These are phyloP conservation scores for Mimosa bimucronata DNA, from an alignment of 306 rosid genomes.

Conservation along the genomic window DNA sequence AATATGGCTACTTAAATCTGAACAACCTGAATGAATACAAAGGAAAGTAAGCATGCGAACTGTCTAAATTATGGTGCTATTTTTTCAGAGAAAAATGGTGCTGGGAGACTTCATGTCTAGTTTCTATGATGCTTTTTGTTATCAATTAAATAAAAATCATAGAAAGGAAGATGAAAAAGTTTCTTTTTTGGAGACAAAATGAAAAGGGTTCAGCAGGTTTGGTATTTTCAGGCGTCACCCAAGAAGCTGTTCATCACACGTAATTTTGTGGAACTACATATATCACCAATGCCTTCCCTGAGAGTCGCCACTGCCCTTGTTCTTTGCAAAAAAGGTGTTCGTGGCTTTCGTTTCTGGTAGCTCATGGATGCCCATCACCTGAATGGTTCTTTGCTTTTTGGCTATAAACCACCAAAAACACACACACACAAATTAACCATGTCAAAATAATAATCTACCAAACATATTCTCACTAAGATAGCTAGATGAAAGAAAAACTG, in stretches of 20 bases:
- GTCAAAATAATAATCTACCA: conserved; percentile 22
- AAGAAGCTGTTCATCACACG: conserved; percentile 22
- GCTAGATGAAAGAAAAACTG: not conserved
- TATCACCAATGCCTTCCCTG: conserved; percentile 75
- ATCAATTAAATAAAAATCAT: conserved; percentile 16
- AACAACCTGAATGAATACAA: no score
- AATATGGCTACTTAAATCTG: no score
- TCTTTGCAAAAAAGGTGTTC: conserved; percentile 70
- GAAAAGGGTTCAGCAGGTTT: not conserved
- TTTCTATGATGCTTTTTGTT: conserved; percentile 7
- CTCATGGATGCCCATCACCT: conserved; percentile 90
- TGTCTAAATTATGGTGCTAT: not conserved
- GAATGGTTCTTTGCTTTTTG: conserved; percentile 85
- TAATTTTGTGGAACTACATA: not conserved
- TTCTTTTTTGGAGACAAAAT: conserved; percentile 12
- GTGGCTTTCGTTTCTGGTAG: conserved; percentile 70
- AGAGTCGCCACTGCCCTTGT: conserved; percentile 71
- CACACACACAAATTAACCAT: conserved; percentile 23
- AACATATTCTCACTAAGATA: not conserved
- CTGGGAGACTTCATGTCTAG: not conserved
- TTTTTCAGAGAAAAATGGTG: not conserved
- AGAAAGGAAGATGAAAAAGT: not conserved
- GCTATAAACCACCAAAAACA: conserved; percentile 51
- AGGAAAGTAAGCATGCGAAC: no score
- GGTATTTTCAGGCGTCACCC: conserved; percentile 15